Base-by-base conservation (phyloP, 2,329 filamentous ascomycete species). In the Niveomyces coronatus region DNA sequence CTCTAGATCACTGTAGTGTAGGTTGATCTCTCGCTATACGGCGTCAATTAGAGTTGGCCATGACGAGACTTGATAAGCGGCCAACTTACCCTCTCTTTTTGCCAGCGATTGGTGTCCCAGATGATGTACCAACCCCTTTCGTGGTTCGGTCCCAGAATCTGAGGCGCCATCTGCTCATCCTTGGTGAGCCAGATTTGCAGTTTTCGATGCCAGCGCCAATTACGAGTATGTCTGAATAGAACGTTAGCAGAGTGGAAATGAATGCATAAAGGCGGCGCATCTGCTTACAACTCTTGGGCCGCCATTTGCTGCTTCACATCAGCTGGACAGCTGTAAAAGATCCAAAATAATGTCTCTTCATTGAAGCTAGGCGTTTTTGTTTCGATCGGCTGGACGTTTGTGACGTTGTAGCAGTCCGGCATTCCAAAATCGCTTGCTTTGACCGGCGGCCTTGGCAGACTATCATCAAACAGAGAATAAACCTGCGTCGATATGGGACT, bases 181-280 rank as follows among this genome's bases (percentile, higher is more conserved):
- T 81, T 81, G 5, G 77, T 81, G 35, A 82, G 58, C 77, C 77
- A 82, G 17, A 79, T 56, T 46, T 76, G 73, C 17, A 76, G 58
- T 54, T 77, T 77, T 61, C 79, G 79, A 54, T 82, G 76, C 71
- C 76, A 82, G 44, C 77, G 64, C 77, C 77, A 82, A 53, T 78
- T 78, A 15, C 77, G 69, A 42, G 68, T 70, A 48, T 75, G 73
- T 30, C 76, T 80, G 41, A 8, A 18, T 33, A 11, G 7, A 17
- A 18, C 11, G 29, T 45, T 24, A 39, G 42, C 40, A 35, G n/a
- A 4, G 4, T 15, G n/a, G n/a, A n/a, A n/a, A n/a, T n/a, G 9
- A 19, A 9, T 23, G 23, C 17, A n/a, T 17, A 14, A 22, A 14
- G 13, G 9, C 1, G 9, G 4, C 8, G 13, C 9, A 4, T n/a